Conservation (phyloP, 805 yeast genomes). For the Clavispora vitiphila region DNA sequence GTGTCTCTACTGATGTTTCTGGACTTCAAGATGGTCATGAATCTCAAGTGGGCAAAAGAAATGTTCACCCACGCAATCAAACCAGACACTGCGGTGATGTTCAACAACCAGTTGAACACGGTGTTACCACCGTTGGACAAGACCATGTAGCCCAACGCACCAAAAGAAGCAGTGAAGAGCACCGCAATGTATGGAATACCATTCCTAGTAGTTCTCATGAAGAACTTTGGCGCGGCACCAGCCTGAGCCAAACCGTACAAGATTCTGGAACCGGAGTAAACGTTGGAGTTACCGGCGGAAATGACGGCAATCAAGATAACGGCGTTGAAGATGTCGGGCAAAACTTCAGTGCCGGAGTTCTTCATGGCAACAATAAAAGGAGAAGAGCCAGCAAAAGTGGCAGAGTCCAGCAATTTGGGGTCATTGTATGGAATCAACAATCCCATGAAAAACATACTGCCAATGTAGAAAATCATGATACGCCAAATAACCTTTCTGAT, state of each 20-base stretch:
- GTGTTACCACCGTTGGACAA: constrained; percentile 46
- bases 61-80: constrained; percentile 70
- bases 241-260: constrained; percentile 61
- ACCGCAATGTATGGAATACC: constrained; percentile 25
- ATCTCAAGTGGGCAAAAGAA: constrained; percentile 59
- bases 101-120: constrained; percentile 69
- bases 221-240: constrained; percentile 51
- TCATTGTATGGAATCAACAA: constrained; percentile 67
- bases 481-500: constrained; percentile 64
- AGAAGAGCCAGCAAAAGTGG: constrained; percentile 46
- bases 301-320: constrained; percentile 61
- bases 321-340: constrained; percentile 70
- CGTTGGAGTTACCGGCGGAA: constrained; percentile 77
- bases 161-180: constrained; percentile 52
- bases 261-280: constrained; percentile 67
- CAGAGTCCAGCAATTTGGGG: constrained; percentile 35
- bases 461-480: constrained; percentile 60
- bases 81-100: constrained; percentile 75
- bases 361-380: constrained; percentile 71
- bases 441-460: constrained; percentile 64
- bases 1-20: constrained; percentile 64
- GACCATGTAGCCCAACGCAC: constrained; percentile 59
- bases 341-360: constrained; percentile 60
- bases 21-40: constrained; percentile 57
- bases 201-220: constrained; percentile 41